Conservation (phyloP, 345 rosid genomes). For the Gossypium longicalyx region DNA sequence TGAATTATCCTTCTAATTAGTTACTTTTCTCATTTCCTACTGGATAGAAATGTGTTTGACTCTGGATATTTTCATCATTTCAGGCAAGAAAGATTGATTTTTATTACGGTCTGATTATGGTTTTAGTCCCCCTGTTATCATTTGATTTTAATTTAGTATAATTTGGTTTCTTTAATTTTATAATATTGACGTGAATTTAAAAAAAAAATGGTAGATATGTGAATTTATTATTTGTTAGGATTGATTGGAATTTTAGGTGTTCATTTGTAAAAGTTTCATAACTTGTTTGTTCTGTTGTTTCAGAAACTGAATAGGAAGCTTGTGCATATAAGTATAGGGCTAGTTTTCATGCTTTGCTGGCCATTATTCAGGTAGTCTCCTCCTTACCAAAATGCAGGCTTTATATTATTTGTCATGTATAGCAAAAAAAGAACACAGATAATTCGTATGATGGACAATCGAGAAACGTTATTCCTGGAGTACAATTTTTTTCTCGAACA, state of each 20-base stretch:
- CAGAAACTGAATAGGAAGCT: slow-evolving; percentile 80
- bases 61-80: background rate
- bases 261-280: slow-evolving; percentile 10
- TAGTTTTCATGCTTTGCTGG: slow-evolving; percentile 87
- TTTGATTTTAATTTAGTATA: background rate
- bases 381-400: slow-evolving; percentile 11
- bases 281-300: slow-evolving; percentile 20
- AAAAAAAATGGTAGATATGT: too few species aligned
- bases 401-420: slow-evolving; percentile 5
- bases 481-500: too few species aligned
- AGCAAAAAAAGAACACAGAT: too few species aligned
- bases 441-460: too few species aligned
- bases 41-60: background rate
- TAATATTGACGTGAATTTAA: too few species aligned
- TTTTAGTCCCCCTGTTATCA: background rate
- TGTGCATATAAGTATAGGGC: slow-evolving; percentile 81
- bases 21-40: background rate
- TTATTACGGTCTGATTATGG: background rate
- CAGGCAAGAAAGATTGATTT: background rate
- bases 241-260: background rate
- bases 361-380: slow-evolving; percentile 64
- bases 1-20: background rate
- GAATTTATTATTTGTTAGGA: too few species aligned
- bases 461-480: too few species aligned
- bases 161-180: background rate